phyloP scores from a whole-genome alignment of 371 early-diverging fungal genomes.

The Actinomortierella ambigua region DNA sequence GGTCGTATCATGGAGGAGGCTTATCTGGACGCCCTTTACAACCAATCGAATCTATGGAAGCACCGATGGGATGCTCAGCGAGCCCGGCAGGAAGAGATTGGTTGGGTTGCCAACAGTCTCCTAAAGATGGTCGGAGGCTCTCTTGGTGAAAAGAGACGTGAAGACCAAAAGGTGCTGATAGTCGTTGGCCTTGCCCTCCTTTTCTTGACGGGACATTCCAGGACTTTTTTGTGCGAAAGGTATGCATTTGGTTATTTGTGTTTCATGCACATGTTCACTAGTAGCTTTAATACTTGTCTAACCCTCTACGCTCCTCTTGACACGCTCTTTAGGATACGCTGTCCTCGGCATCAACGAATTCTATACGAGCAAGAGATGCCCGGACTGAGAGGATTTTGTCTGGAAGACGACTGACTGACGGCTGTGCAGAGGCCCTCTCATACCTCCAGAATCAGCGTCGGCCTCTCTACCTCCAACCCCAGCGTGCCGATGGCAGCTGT shows the following conservation, averaged over 20 bases:
- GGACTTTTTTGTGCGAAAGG: too few species aligned
- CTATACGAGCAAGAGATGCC: conserved; percentile 17
- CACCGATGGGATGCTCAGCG: conserved; percentile 14
- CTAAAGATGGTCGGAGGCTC: conserved; percentile 14
- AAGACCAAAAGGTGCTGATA: conserved; percentile 15
- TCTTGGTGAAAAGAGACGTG: conserved; percentile 2
- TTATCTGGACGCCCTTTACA: too few species aligned
- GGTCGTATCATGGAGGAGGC: too few species aligned
- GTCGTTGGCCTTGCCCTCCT: conserved; percentile 11
- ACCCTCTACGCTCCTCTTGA: not conserved
- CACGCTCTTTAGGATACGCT: conserved; percentile 6
- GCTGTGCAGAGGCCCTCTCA: not conserved
- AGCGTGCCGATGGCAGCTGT: not conserved
- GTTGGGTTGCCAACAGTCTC: conserved; percentile 9
- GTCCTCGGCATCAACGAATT: conserved; percentile 15
- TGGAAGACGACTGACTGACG: not conserved
- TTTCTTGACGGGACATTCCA: too few species aligned
- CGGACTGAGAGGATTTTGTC: conserved; percentile 7
- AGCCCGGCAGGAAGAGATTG: conserved; percentile 11
- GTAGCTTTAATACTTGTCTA: too few species aligned
- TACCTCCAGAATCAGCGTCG: not conserved
- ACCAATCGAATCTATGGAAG: too few species aligned
- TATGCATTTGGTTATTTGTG: too few species aligned
- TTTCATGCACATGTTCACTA: too few species aligned
- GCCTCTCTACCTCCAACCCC: not conserved